Percentiles rank a stretch among this genome's conserved stretches.
Conservation (phyloP, 2,329 filamentous ascomycete species). For the Allantophomopsis cytisporea region DNA sequence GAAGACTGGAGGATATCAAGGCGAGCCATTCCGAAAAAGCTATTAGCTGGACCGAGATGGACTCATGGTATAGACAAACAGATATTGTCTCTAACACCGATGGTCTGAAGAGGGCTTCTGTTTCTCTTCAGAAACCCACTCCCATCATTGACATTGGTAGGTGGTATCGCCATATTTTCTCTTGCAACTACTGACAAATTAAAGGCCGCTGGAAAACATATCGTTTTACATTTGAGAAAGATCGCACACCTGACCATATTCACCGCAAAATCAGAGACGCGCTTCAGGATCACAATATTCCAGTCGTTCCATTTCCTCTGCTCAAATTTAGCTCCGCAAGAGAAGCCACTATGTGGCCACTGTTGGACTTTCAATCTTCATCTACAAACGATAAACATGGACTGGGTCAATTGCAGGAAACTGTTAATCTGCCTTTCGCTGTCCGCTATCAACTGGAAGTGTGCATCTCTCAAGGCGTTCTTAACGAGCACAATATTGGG, state of each 20-base stretch:
- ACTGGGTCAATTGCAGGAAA: too few species aligned
- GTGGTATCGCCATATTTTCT: not conserved
- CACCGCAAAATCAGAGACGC: slow-evolving; percentile 3
- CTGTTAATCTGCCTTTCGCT: slow-evolving; percentile 42
- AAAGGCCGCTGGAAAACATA: slow-evolving; percentile 50
- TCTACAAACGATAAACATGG: too few species aligned
- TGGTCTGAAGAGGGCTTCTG: slow-evolving; percentile 19
- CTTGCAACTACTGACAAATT: slow-evolving; percentile 3
- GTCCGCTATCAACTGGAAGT: slow-evolving; percentile 87
- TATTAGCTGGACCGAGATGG: slow-evolving; percentile 36
- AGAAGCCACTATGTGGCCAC: too few species aligned
- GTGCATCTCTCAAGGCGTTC: slow-evolving; percentile 66
- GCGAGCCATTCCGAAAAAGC: slow-evolving; percentile 26
- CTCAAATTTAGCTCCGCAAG: too few species aligned
- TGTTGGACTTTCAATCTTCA: too few species aligned
- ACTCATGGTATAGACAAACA: slow-evolving; percentile 50
- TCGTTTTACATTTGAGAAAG: slow-evolving; percentile 29
- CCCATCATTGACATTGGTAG: slow-evolving; percentile 43
- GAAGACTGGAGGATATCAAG: slow-evolving; percentile 15
- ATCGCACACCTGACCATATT: not conserved
- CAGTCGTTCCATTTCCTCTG: slow-evolving; percentile 16
- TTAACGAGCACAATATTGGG: slow-evolving; percentile 65
- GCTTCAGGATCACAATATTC: slow-evolving; percentile 62
- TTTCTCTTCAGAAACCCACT: slow-evolving; percentile 30
- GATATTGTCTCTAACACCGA: slow-evolving; percentile 36